These are phyloP conservation scores for Mycena rebaudengoi DNA, from an alignment of 768 basidiomycete species.

Conservation along the genomic window DNA sequence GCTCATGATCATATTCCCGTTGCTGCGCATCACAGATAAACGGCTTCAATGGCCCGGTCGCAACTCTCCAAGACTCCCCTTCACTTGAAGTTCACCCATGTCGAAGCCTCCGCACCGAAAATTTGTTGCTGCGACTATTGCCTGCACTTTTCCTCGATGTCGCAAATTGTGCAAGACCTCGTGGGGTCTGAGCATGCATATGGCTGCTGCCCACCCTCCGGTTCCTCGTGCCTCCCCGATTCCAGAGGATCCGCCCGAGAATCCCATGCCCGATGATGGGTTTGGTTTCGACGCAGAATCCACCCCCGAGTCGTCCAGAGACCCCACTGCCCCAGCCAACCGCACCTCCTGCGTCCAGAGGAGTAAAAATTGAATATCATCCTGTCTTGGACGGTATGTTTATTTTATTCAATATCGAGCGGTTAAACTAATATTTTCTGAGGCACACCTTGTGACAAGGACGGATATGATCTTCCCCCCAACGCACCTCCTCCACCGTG, in stretches of 20 bases:
- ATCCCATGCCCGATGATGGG: no score
- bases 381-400: constrained; percentile 14
- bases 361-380: not conserved
- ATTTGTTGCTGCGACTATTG: not conserved
- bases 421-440: not conserved
- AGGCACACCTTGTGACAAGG: constrained; percentile 23
- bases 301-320: not conserved
- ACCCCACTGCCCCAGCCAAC: not conserved
- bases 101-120: not conserved
- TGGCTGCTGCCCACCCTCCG: not conserved
- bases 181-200: not conserved
- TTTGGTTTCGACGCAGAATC: not conserved
- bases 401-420: not conserved
- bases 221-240: not conserved
- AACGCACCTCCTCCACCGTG: constrained; percentile 7
- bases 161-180: not conserved
- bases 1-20: no score
- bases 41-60: no score
- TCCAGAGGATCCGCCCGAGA: not conserved
- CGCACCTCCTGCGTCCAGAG: not conserved
- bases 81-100: no score
- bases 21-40: not conserved
- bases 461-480: constrained; percentile 13
- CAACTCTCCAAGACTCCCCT: not conserved
- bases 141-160: not conserved